phyloP scores from a whole-genome alignment of 1,139 yeast genomes.

The Saccharomyces uvarum region DNA sequence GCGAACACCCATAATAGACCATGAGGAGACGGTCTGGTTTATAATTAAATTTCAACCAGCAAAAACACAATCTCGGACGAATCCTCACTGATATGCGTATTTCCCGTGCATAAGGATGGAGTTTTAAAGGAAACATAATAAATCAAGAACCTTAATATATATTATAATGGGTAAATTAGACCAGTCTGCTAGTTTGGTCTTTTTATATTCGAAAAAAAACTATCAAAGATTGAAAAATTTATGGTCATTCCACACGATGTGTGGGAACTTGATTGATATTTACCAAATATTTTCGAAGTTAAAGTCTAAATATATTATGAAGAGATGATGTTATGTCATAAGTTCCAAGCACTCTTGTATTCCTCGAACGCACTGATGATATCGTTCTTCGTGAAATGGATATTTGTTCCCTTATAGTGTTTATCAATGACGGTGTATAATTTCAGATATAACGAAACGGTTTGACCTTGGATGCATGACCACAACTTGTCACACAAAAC shows the following conservation, averaged over 20 bases:
- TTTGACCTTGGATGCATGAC: conserved; percentile 46
- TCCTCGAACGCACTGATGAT: conserved; percentile 37
- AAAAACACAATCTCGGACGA: conserved; percentile 99
- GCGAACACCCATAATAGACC: conserved; percentile 34
- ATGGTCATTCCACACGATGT: background rate
- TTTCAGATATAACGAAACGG: conserved; percentile 38
- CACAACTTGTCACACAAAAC: conserved; percentile 40
- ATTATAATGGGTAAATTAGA: background rate
- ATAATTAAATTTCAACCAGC: conserved; percentile 92
- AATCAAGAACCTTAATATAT: background rate
- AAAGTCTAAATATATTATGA: background rate
- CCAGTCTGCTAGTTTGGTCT: background rate
- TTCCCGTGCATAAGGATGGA: conserved; percentile 99
- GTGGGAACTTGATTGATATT: background rate
- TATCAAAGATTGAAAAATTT: background rate
- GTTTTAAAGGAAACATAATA: conserved; percentile 7
- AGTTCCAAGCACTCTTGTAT: conserved; percentile 14
- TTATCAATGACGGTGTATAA: conserved; percentile 37
- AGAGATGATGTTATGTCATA: background rate
- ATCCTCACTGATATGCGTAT: conserved; percentile 99
- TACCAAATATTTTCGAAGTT: background rate
- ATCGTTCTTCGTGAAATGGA: conserved; percentile 39
- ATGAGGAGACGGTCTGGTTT: conserved; percentile 92
- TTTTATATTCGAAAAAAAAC: background rate
- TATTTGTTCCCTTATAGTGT: conserved; percentile 38